phyloP scores from a whole-genome alignment of 1,284 basidiomycete species.

The Rhodotorula sp. region DNA sequence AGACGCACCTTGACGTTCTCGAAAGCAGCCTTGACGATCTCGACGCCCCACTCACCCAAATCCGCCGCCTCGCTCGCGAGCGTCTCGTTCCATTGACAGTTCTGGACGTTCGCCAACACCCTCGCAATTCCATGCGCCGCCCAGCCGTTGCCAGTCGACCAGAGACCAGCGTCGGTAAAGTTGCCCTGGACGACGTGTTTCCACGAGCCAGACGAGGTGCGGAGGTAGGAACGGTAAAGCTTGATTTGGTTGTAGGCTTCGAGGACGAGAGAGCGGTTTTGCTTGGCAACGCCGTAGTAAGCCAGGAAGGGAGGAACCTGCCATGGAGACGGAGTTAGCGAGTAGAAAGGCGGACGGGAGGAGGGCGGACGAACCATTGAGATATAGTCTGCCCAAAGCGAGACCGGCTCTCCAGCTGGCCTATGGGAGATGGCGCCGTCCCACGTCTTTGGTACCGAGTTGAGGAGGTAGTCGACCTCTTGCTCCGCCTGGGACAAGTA shows the following conservation, averaged over 20 bases:
- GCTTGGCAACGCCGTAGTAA: slow-evolving; percentile 71
- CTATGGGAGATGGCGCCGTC: slow-evolving; percentile 51
- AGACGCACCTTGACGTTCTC: slow-evolving; percentile 15
- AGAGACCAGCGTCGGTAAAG: slow-evolving; percentile 13
- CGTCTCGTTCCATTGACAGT: slow-evolving; percentile 57
- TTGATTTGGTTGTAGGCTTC: slow-evolving; percentile 74
- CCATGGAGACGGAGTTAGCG: no score
- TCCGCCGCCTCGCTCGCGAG: slow-evolving; percentile 61
- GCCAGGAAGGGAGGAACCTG: slow-evolving; percentile 51
- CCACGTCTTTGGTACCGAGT: slow-evolving; percentile 57
- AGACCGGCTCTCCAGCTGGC: slow-evolving; percentile 37
- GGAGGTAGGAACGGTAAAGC: slow-evolving; percentile 63
- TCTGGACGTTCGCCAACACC: slow-evolving; percentile 69
- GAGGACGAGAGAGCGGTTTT: slow-evolving; percentile 65
- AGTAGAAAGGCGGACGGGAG: background rate
- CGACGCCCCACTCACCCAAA: slow-evolving; percentile 64
- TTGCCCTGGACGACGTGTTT: slow-evolving; percentile 42
- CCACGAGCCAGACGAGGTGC: slow-evolving; percentile 56
- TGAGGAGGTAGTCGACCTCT: slow-evolving; percentile 69
- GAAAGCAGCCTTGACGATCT: slow-evolving; percentile 72
- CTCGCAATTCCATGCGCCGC: slow-evolving; percentile 78
- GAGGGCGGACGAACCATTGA: slow-evolving; percentile 1
- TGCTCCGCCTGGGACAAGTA: slow-evolving; percentile 52
- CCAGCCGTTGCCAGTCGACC: slow-evolving; percentile 68
- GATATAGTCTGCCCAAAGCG: slow-evolving; percentile 44